These are phyloP conservation scores for Fusarium buharicum DNA, from an alignment of 2,329 filamentous ascomycete genomes.

Conservation along the genomic window DNA sequence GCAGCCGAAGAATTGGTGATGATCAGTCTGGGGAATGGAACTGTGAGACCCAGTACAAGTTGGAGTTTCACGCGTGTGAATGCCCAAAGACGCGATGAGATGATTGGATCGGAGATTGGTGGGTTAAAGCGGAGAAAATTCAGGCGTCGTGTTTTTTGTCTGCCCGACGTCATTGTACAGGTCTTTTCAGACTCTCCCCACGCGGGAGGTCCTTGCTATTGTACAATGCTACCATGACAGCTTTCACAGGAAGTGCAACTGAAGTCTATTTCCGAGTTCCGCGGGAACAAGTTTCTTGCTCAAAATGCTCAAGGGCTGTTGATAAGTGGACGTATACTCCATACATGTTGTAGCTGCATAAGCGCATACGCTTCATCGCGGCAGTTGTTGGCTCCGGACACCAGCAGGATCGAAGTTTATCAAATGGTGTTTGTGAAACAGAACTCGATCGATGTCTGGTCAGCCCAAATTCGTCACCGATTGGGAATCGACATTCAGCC, in stretches of 20 bases:
- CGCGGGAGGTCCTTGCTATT: slow-evolving; percentile 23
- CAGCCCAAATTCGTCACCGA: slow-evolving; percentile 1
- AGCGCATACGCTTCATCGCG: background rate
- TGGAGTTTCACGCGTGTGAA: slow-evolving; percentile 19
- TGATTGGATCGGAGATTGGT: slow-evolving; percentile 29
- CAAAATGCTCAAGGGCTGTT: background rate
- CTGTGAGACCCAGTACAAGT: background rate
- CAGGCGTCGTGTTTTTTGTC: slow-evolving; percentile 13
- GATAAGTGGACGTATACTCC: too few relatives aligned
- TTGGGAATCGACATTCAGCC: slow-evolving; percentile 4
- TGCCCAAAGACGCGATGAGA: background rate
- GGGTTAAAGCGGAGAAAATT: slow-evolving; percentile 18
- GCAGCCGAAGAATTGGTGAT: slow-evolving; percentile 36
- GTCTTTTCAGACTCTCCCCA: background rate
- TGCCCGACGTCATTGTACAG: slow-evolving; percentile 44
- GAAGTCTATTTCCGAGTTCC: background rate
- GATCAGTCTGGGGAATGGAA: slow-evolving; percentile 38
- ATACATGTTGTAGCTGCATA: background rate
- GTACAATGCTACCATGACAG: slow-evolving; percentile 27
- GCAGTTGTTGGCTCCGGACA: slow-evolving; percentile 3
- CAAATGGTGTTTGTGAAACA: background rate
- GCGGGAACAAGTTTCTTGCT: slow-evolving; percentile 10
- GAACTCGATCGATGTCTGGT: background rate
- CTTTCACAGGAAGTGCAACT: background rate
- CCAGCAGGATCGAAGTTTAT: slow-evolving; percentile 3